Base-by-base conservation (phyloP, 371 early-diverging fungal genomes). In the Saksenaea vasiformis region DNA sequence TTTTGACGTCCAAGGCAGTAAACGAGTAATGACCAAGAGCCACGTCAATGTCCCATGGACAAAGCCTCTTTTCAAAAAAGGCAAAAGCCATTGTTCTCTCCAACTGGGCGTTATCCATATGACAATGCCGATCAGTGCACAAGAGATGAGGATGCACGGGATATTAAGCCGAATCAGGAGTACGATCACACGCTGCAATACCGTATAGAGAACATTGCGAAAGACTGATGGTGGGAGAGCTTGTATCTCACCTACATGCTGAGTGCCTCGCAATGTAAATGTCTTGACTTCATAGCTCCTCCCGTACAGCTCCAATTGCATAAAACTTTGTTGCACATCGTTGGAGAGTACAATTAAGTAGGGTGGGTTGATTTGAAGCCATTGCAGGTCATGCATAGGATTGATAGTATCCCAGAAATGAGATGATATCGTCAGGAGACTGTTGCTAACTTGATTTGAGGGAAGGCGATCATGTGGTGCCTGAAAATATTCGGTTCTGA, bases 341-440 rank as follows among this genome's bases (percentile, higher is more conserved):
- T 59, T 22, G 43, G 39, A 37, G n/a, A 58, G 43, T 3, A 47
- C 54, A 5, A 66, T 31, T 11, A 75, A 22, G 15, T 64, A 55
- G 15, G 72, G 69, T 22, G 72, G 65, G 34, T 72, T 56, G 14
- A 69, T 58, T 28, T 69, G 62, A 22, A 75, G 56, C 60, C 67
- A 75, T 7, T 59, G 62, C 5, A 54, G 44, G 19, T 69, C 69
- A 13, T 76, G 68, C 15, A 68, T 44, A 14, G 73, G 77, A 22
- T 70, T 76, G 8, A 76, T 65, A 17, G 63, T 67, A 9, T 73
- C 58, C 77, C 77, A 76, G 31, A 76, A 76, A 35, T 72, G 67
- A 22, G 70, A 59, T 1, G 56, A 54, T 24, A 57, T 44, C 31
- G 47, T 51, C 27, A 59, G 54, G 24, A 31, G 60, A 13, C 9